Percentiles rank a stretch among this genome's conserved stretches.
These are phyloP conservation scores for Penicillium thymicola DNA, from an alignment of 2,329 filamentous ascomycete genomes.

Conservation along the genomic window DNA sequence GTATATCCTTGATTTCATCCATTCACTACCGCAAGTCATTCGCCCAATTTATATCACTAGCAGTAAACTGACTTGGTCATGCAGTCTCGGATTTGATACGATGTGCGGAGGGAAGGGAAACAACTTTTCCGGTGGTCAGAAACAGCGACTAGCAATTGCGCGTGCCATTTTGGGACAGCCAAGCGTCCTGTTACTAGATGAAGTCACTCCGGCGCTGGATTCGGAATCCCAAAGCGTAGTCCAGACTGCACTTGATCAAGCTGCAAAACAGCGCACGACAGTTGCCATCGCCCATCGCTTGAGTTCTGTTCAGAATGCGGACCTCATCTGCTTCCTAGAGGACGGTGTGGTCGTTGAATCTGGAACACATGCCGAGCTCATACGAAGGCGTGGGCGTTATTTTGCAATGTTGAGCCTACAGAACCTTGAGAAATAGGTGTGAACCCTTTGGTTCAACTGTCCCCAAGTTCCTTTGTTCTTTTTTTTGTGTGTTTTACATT, in stretches of 20 bases:
- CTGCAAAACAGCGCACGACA: not conserved
- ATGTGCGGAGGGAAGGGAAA: not conserved
- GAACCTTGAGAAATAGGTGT: not conserved
- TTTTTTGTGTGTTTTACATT: no score
- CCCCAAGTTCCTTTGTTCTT: not conserved
- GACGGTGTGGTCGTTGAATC: not conserved
- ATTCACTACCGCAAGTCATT: not conserved
- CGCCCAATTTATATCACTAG: not conserved
- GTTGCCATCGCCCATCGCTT: not conserved
- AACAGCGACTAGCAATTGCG: not conserved
- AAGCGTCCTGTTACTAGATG: not conserved
- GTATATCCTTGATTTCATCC: not conserved
- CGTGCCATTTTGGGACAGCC: not conserved
- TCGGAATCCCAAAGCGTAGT: not conserved
- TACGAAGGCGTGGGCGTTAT: not conserved
- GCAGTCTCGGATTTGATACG: not conserved
- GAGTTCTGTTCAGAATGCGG: not conserved
- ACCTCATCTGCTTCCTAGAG: not conserved
- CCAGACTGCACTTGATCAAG: not conserved
- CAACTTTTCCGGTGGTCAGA: not conserved
- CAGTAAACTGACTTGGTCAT: not conserved
- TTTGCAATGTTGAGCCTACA: not conserved
- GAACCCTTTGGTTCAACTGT: no score
- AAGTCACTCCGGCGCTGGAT: not conserved
- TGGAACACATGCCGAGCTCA: not conserved